Evolutionary conservation across 2,329 filamentous ascomycete genomes (phyloP).

Genomic region (Fusarium scirpi): DNA sequence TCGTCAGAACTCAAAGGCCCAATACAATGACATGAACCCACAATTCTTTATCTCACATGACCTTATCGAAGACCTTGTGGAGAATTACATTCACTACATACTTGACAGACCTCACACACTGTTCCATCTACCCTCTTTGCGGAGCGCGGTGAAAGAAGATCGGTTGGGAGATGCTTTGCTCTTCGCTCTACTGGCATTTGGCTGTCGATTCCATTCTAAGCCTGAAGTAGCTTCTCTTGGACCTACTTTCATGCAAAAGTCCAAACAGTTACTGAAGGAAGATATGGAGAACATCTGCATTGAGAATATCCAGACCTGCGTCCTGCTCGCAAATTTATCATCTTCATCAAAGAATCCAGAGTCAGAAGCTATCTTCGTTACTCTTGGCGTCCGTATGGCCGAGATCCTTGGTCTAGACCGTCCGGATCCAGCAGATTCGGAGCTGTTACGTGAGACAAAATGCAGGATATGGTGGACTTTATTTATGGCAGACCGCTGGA

Average conservation of each 20-base stretch:
- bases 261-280: slow-evolving; percentile 2
- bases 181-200: slow-evolving; percentile 9
- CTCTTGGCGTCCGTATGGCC: slow-evolving; percentile 11
- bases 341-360: slow-evolving; percentile 11
- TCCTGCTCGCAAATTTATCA: slow-evolving; percentile 13
- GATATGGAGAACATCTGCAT: slow-evolving; percentile 16
- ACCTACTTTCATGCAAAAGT: slow-evolving; percentile 5
- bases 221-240: slow-evolving; percentile 1
- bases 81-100: slow-evolving; percentile 17
- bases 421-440: not conserved
- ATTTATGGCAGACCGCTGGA: slow-evolving; percentile 19
- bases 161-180: slow-evolving; percentile 5
- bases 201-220: slow-evolving; percentile 8
- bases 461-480: slow-evolving; percentile 19
- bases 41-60: slow-evolving; percentile 11
- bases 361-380: slow-evolving; percentile 13
- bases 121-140: slow-evolving; percentile 2
- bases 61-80: slow-evolving; percentile 14
- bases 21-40: slow-evolving; percentile 1
- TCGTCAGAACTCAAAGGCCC: not conserved
- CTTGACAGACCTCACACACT: slow-evolving; percentile 11
- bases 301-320: slow-evolving; percentile 15
- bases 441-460: slow-evolving; percentile 14
- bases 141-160: not conserved
- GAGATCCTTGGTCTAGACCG: slow-evolving; percentile 7